Percentiles rank a stretch among this genome's conserved stretches.
These are phyloP conservation scores for Talaromyces proteolyticus DNA, from an alignment of 495 filamentous ascomycete genomes.

Conservation along the genomic window DNA sequence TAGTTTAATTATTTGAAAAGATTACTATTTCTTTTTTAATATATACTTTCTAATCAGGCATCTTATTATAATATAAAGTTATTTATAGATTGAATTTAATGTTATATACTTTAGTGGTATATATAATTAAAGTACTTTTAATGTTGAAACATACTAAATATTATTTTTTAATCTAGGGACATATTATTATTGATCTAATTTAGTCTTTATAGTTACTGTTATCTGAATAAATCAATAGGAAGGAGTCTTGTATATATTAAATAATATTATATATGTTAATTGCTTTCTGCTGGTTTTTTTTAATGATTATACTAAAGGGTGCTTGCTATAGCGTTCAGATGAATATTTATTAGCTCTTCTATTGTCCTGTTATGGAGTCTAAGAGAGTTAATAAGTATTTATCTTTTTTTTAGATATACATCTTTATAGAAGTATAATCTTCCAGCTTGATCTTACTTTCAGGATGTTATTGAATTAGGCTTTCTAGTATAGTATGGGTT, in stretches of 20 bases:
- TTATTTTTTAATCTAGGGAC: not conserved
- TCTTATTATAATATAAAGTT: not conserved
- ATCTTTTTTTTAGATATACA: constrained; percentile 8
- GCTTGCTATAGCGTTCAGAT: constrained; percentile 10
- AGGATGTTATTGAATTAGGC: not conserved
- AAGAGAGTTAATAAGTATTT: constrained; percentile 8
- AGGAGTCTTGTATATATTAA: not conserved
- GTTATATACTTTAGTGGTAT: constrained; percentile 1
- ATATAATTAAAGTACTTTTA: not conserved
- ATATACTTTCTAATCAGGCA: not conserved
- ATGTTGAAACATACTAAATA: not conserved
- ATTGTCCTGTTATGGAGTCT: constrained; percentile 1
- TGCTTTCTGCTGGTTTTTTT: constrained; percentile 7
- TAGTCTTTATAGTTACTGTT: constrained; percentile 7
- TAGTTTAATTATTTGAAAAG: constrained; percentile 2
- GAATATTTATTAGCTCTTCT: constrained; percentile 13
- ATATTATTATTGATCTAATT: constrained; percentile 3
- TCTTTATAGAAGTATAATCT: constrained; percentile 9
- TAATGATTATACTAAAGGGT: constrained; percentile 7
- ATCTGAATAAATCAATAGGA: constrained; percentile 10
- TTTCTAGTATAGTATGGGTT: not conserved
- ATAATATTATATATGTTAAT: constrained; percentile 2
- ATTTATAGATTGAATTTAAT: not conserved
- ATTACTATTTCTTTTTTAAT: not conserved
- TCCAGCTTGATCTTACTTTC: not conserved